Percentiles rank a stretch among this genome's conserved stretches.
Evolutionary conservation across 257 asterid genomes (phyloP).

Genomic region (Apocynum venetum): DNA sequence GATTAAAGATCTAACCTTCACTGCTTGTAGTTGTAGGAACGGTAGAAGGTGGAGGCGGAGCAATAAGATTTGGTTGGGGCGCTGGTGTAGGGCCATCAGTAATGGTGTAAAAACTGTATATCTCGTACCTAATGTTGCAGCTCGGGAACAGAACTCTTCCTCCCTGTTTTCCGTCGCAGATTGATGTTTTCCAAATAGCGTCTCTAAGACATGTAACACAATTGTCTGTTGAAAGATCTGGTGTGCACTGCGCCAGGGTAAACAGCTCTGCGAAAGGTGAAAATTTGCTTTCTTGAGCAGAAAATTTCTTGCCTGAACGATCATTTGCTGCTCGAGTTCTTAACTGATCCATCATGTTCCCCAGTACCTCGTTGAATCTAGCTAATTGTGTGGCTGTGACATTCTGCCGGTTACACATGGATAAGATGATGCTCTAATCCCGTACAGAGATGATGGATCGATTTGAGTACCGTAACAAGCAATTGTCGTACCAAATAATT

Average conservation of each 20-base stretch:
- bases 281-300: background rate
- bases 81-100: background rate
- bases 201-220: conserved; percentile 21
- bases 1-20: background rate
- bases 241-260: conserved; percentile 28
- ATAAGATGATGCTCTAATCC: background rate
- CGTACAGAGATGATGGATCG: too few relatives aligned
- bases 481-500: conserved; percentile 13
- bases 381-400: background rate
- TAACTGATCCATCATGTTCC: background rate
- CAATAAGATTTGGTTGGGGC: background rate
- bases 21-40: background rate
- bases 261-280: background rate
- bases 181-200: background rate
- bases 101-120: background rate
- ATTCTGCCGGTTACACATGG: too few relatives aligned
- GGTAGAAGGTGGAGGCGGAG: background rate
- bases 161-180: conserved; percentile 5
- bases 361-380: background rate
- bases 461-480: conserved; percentile 30
- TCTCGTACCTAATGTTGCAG: conserved; percentile 10
- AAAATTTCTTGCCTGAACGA: conserved; percentile 12
- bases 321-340: background rate
- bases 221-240: conserved; percentile 19
- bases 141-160: conserved; percentile 13